phyloP scores from a whole-genome alignment of 148 eudicot genomes.

The Chenopodium suecicum region DNA sequence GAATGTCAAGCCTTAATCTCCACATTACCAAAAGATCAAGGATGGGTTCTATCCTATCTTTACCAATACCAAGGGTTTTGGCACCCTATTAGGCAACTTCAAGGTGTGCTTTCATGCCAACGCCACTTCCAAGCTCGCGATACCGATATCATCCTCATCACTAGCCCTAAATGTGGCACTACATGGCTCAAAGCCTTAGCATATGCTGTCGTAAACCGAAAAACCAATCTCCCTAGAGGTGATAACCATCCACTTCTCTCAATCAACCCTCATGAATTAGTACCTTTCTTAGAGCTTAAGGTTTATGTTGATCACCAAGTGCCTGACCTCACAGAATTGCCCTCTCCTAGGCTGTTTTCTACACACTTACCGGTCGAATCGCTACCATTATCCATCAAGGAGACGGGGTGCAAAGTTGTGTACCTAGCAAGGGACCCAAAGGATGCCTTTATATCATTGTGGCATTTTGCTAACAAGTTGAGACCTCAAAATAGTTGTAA shows the following conservation, averaged over 20 bases:
- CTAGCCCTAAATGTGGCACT: constrained; percentile 42
- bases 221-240: neutral
- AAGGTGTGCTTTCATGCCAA: constrained; percentile 47
- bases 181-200: constrained; percentile 53
- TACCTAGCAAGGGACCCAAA: constrained; percentile 52
- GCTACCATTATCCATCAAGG: constrained; percentile 32
- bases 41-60: constrained; percentile 30
- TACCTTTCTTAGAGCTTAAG: constrained; percentile 36
- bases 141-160: constrained; percentile 50
- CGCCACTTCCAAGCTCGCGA: constrained; percentile 45
- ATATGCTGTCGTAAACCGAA: constrained; percentile 27
- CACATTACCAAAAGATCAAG: constrained; percentile 21
- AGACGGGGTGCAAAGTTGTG: constrained; percentile 36
- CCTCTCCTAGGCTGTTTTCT: constrained; percentile 43
- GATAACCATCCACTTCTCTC: constrained; percentile 24
- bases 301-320: constrained; percentile 20
- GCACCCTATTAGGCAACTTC: constrained; percentile 33
- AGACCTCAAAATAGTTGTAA: constrained; percentile 10
- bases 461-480: constrained; percentile 42
- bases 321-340: constrained; percentile 25
- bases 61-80: constrained; percentile 65
- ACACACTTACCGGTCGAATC: constrained; percentile 38
- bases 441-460: constrained; percentile 46
- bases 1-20: constrained; percentile 28
- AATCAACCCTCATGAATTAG: constrained; percentile 35